phyloP scores from a whole-genome alignment of 2,329 filamentous ascomycete species.

The Teratosphaeria nubilosa region DNA sequence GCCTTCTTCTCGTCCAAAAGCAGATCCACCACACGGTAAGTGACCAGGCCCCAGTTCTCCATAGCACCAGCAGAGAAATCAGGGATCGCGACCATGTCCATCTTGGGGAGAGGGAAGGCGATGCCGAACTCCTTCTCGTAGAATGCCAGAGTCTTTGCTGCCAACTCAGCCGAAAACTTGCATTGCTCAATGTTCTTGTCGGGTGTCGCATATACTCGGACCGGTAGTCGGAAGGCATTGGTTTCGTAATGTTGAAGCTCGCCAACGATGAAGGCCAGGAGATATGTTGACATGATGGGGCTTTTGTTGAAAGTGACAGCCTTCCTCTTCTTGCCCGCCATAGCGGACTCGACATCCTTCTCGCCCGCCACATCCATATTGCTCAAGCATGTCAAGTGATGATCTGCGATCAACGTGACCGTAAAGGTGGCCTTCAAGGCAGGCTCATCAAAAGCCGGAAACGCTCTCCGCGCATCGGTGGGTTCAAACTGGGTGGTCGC shows the following conservation, averaged over 20 bases:
- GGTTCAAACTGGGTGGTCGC: constrained; percentile 95
- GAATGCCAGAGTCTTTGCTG: constrained; percentile 79
- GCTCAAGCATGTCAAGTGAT: constrained; percentile 81
- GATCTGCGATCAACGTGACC: constrained; percentile 81
- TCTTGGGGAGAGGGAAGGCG: constrained; percentile 79
- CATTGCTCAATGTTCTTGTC: constrained; percentile 86
- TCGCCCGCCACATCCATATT: constrained; percentile 92
- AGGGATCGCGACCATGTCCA: constrained; percentile 93
- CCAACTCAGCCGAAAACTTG: constrained; percentile 80
- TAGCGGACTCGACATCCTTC: constrained; percentile 57
- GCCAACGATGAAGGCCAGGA: constrained; percentile 86
- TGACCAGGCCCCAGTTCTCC: constrained; percentile 97
- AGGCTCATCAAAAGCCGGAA: constrained; percentile 95
- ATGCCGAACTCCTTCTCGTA: constrained; percentile 93
- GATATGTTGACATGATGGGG: constrained; percentile 91
- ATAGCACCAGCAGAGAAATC: constrained; percentile 94
- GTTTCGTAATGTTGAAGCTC: constrained; percentile 92
- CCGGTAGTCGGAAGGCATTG: constrained; percentile 79
- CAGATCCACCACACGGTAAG: constrained; percentile 85
- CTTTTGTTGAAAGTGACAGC: constrained; percentile 86
- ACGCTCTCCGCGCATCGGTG: constrained; percentile 82
- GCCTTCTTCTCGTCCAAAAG: constrained; percentile 87
- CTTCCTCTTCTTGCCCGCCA: constrained; percentile 59
- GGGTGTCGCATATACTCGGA: constrained; percentile 87
- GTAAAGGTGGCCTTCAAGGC: constrained; percentile 88